Base-by-base conservation (phyloP, 768 basidiomycete genomes). In the Gloeopeniophorella convolvens region DNA sequence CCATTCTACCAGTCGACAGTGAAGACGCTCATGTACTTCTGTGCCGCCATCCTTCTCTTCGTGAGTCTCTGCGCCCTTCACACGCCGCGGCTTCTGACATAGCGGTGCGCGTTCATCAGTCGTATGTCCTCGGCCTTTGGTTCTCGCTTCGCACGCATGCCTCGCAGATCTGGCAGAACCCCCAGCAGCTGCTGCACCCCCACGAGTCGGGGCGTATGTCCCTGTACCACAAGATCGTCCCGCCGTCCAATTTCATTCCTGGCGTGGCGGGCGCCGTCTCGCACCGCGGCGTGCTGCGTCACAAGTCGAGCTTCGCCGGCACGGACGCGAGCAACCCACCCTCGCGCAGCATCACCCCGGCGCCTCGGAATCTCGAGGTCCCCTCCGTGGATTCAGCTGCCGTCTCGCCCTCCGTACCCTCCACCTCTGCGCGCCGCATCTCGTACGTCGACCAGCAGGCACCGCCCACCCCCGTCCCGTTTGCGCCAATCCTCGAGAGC, bases 131-230 rank as follows among this genome's bases (percentile, higher is more conserved):
- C 51, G 96, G 96, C 30, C 74, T 98, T 1, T 98, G 96, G 96
- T 99, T 99, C 72, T 97, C 96, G 32, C 80, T 99, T 15, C 85
- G 91, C 40, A 99, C 96, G 1, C 96, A 99, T 64, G 96, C 96
- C 6, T 83, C 87, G 12, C 96, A 98, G 64, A 99, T 99, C 59
- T 99, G 96, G 96, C 93, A 98, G 64, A 97, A 98, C 63, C 94
- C 94, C 3, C 92, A 87, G 54, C 85, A 82, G 41, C 73, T 93
- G 3, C 67, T 92, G 45, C 80, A 89, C 31, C 70, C 78, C 5
- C 18, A 54, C 2, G 58, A 60, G 24, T 54, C 63, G 24, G 72
- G 75, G 23, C 79, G 89, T 31, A 57, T 78, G 34, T 85, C 85
- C 7, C 50, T 83, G 30, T 86, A 88, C 64, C 81, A 85, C 55